Evolutionary conservation across 2,329 filamentous ascomycete species (phyloP).

Genomic region (Ascosphaera apis): DNA sequence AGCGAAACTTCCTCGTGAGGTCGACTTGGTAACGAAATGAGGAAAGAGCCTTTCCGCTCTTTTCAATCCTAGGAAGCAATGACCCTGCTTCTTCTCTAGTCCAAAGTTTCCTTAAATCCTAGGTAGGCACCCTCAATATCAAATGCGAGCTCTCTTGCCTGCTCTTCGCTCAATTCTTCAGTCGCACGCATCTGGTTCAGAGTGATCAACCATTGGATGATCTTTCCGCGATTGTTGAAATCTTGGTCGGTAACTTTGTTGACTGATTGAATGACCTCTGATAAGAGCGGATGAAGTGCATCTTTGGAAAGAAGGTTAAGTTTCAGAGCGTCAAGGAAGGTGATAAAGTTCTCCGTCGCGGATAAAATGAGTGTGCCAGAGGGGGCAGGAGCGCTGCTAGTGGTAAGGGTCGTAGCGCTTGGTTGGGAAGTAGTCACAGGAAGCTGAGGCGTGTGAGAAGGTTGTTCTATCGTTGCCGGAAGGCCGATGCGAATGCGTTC

Average conservation of each 20-base stretch:
- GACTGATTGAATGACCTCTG: constrained; percentile 88
- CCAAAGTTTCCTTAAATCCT: constrained; percentile 67
- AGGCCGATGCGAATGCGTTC: constrained; percentile 82
- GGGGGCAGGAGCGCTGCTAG: constrained; percentile 14
- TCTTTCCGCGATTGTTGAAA: constrained; percentile 89
- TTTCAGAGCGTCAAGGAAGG: constrained; percentile 82
- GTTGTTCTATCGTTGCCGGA: constrained; percentile 54
- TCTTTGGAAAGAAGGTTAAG: constrained; percentile 86
- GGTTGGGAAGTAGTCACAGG: constrained; percentile 11
- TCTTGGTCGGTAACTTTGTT: constrained; percentile 92
- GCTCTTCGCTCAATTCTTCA: constrained; percentile 68
- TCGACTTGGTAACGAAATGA: too few species aligned
- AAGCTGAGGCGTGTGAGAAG: constrained; percentile 26
- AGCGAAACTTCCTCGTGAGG: too few species aligned
- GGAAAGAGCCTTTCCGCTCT: neutral
- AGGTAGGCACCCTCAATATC: constrained; percentile 90
- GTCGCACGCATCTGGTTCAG: constrained; percentile 95
- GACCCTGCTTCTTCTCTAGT: constrained; percentile 13
- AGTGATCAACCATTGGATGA: constrained; percentile 93
- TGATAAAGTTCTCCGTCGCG: constrained; percentile 96
- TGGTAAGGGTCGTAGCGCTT: constrained; percentile 8
- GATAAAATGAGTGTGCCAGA: constrained; percentile 54
- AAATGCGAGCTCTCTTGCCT: constrained; percentile 70
- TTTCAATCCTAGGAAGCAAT: too few species aligned
- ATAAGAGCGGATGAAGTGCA: constrained; percentile 80